phyloP scores from a whole-genome alignment of 192 early-diverging fungal genomes.

The Backusella circina region DNA sequence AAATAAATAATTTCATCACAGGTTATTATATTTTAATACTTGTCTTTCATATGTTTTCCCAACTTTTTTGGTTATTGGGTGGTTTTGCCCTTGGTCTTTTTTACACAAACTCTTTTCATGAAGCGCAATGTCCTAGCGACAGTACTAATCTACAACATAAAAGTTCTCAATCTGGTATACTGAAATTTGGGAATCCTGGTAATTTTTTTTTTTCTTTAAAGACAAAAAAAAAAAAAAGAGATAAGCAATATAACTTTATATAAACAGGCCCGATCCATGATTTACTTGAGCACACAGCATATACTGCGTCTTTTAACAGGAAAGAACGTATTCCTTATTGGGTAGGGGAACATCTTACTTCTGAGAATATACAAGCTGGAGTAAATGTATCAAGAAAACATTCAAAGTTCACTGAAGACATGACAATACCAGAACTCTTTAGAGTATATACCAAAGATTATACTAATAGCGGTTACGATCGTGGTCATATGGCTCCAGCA shows the following conservation, averaged over 20 bases:
- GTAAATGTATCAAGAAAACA: constrained; percentile 32
- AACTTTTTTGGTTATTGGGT: background rate
- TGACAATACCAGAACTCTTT: constrained; percentile 38
- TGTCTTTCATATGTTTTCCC: background rate
- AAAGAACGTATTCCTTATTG: constrained; percentile 37
- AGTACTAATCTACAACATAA: background rate
- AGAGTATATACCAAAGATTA: constrained; percentile 48
- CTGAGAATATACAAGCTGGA: constrained; percentile 4
- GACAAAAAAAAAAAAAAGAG: background rate
- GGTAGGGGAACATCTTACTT: constrained; percentile 27
- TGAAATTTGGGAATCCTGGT: constrained; percentile 34
- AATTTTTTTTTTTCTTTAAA: background rate
- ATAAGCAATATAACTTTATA: background rate
- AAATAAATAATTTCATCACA: background rate
- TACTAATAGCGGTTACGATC: constrained; percentile 49
- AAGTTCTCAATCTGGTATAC: background rate
- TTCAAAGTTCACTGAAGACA: constrained; percentile 51
- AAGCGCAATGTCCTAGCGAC: background rate
- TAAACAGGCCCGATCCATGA: constrained; percentile 65
- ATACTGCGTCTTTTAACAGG: constrained; percentile 68
- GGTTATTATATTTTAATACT: background rate
- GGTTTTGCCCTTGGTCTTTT: background rate
- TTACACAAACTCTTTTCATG: background rate
- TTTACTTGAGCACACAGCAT: constrained; percentile 57
- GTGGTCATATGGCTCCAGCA: constrained; percentile 60